These are phyloP conservation scores for Psilocybe tampanensis DNA, from an alignment of 768 basidiomycete species.

Conservation along the genomic window DNA sequence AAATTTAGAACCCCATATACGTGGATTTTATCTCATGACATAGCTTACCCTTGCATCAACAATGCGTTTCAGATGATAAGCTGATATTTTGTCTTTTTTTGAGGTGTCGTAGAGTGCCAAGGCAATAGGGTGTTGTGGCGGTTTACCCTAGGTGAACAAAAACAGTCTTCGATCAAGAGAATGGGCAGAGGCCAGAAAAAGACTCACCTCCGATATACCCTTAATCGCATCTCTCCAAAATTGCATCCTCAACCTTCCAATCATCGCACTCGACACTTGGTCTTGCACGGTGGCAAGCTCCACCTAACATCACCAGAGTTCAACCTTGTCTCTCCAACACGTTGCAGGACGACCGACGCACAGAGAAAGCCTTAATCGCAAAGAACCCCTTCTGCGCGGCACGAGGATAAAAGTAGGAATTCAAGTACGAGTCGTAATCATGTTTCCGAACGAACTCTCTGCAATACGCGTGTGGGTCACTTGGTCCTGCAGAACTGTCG, in stretches of 20 bases:
- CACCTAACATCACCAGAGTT: constrained; percentile 46
- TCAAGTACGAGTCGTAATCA: constrained; percentile 81
- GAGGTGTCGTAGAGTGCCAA: constrained; percentile 67
- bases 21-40: constrained; percentile 4
- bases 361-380: constrained; percentile 83
- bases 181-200: constrained; percentile 7
- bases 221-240: constrained; percentile 87
- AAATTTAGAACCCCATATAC: constrained; percentile 15
- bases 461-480: constrained; percentile 66
- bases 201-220: constrained; percentile 62
- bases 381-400: constrained; percentile 67
- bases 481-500: constrained; percentile 22
- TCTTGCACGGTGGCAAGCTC: constrained; percentile 82
- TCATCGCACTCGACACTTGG: constrained; percentile 66
- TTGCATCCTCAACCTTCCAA: constrained; percentile 85
- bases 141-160: constrained; percentile 54
- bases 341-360: constrained; percentile 41
- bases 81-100: constrained; percentile 49
- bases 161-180: constrained; percentile 14
- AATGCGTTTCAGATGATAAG: constrained; percentile 82
- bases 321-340: constrained; percentile 2
- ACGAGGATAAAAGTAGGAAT: constrained; percentile 73
- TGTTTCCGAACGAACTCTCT: constrained; percentile 70
- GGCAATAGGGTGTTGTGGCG: constrained; percentile 81
- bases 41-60: constrained; percentile 78